Percentiles rank a stretch among this genome's conserved stretches.
phyloP scores from a whole-genome alignment of 192 early-diverging fungal genomes.

The Coemansia sp. region DNA sequence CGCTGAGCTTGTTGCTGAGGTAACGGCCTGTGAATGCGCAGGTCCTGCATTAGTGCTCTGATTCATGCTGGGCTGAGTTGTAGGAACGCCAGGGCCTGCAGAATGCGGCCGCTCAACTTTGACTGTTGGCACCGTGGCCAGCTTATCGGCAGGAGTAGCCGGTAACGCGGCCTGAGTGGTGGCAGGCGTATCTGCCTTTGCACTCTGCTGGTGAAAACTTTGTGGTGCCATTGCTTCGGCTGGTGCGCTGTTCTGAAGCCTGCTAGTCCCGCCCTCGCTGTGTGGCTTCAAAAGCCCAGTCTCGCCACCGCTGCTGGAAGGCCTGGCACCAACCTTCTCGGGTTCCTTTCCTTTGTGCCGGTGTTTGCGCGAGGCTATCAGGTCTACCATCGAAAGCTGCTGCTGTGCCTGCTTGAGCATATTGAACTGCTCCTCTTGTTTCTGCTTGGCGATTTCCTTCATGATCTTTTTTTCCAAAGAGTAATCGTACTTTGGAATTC shows the following conservation, averaged over 20 bases:
- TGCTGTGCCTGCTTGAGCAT: constrained; percentile 48
- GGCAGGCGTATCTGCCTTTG: not conserved
- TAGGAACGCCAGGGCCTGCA: constrained; percentile 15
- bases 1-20: not conserved
- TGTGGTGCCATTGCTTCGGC: not conserved
- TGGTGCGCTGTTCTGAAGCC: constrained; percentile 3
- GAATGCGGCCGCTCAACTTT: constrained; percentile 31
- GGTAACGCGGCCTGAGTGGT: not conserved
- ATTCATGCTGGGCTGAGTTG: not conserved
- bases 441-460: constrained; percentile 52
- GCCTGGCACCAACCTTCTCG: constrained; percentile 14
- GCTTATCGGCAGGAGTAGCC: constrained; percentile 2
- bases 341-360: constrained; percentile 51
- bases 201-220: not conserved
- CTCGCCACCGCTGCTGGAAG: not conserved
- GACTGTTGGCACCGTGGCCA: not conserved
- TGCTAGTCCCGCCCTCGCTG: constrained; percentile 41
- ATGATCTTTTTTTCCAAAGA: constrained; percentile 53
- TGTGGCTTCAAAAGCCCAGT: constrained; percentile 19
- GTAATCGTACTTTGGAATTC: constrained; percentile 56
- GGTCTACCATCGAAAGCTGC: constrained; percentile 53
- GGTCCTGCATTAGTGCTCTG: not conserved
- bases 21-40: not conserved
- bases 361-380: constrained; percentile 51
- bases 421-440: constrained; percentile 46